Evolutionary conservation across 2,329 filamentous ascomycete species (phyloP), one percentile per base, ranked within the genome.

Genomic region (Fusarium neocosmosporiellum): DNA sequence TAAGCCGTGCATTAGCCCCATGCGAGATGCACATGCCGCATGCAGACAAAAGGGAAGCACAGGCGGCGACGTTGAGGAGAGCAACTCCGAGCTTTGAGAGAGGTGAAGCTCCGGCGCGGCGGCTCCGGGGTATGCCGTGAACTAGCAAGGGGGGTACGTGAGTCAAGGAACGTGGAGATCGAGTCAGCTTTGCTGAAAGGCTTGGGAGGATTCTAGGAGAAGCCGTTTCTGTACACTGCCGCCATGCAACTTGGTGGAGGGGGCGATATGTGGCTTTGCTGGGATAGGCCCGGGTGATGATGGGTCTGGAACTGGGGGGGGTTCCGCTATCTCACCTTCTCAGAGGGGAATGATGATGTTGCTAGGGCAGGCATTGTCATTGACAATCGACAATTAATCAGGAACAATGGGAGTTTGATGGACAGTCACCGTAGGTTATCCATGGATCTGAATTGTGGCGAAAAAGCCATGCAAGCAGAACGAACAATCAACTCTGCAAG

Each of bases 1-100:
- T 57, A 68, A 59, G 20, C 7, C 18, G 22, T 66, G 71, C 71
- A 74, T 72, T 74, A 72, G 71, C 13, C 5, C 14, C 39, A 73
- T 74, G 71, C 68, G 59, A 8, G 65, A 70, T 55, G 71, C 62
- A 50, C 54, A 69, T 67, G 65, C 8, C 22, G 53, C 53, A 57
- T 57, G 20, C 20, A 37, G 41, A 31, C 36, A 46, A 27, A 24
- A 27, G 31, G 27, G 18, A 29, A 27, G 36, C 33, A 36, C 33
- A 13, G n/a, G 34, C 16, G 39, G 33, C 29, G 39, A 24, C 22
- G 59, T 29, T 39, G 33, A 50, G 46, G 55, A 20, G 43, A 61
- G 41, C 36, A 61, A 64, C 67, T 70, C 70, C 70, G 70, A 37
- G 18, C 31, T 16, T 33, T 33, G 31, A 27, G 2, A 37, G 24